Evolutionary conservation across 345 rosid genomes (phyloP).

Genomic region (Syzygium aqueum): DNA sequence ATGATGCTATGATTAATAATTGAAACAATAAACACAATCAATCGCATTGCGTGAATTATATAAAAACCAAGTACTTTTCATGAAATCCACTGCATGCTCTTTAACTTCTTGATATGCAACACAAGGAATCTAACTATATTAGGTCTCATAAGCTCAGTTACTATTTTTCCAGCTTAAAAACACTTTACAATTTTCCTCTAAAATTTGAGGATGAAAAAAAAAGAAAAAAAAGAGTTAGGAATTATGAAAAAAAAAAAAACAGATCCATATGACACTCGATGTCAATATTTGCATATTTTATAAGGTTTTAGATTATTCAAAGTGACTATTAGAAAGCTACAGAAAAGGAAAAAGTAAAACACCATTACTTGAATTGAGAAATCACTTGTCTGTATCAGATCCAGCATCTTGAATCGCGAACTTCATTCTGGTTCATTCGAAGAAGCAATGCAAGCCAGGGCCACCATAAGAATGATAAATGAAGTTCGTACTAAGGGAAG

Average conservation of each 20-base stretch:
- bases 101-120: background rate
- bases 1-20: background rate
- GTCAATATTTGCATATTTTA: background rate
- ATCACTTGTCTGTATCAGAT: background rate
- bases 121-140: background rate
- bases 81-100: background rate
- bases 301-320: background rate
- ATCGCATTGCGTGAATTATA: background rate
- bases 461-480: background rate
- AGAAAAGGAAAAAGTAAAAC: background rate
- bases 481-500: background rate
- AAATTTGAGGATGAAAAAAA: background rate
- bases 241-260: background rate
- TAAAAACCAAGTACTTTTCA: background rate
- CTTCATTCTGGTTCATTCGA: conserved; percentile 44
- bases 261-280: background rate
- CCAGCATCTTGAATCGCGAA: conserved; percentile 50
- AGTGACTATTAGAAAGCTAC: background rate
- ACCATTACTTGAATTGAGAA: background rate
- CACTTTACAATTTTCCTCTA: background rate
- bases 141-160: background rate
- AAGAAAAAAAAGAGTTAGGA: background rate
- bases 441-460: conserved; percentile 9
- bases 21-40: background rate
- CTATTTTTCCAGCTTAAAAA: background rate